Evolutionary conservation across 2,329 filamentous ascomycete genomes (phyloP).

Genomic region (Pseudocercospora cruenta): DNA sequence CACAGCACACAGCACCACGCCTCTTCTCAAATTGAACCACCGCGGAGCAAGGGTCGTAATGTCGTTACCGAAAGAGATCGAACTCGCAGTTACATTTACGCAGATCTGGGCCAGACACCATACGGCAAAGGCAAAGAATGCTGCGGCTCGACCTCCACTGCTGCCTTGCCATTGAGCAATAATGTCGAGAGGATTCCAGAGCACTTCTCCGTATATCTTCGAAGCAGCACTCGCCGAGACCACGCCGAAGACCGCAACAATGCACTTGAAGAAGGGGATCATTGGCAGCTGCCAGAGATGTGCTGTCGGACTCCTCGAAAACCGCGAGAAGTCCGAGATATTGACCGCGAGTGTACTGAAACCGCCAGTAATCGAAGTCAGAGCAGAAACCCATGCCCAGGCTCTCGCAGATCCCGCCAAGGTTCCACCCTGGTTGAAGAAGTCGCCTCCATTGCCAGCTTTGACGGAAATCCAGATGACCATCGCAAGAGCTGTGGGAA

Average conservation of each 20-base stretch:
- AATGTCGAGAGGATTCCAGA: slow-evolving; percentile 33
- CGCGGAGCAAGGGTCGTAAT: slow-evolving; percentile 54
- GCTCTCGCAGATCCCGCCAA: slow-evolving; percentile 33
- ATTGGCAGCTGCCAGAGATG: slow-evolving; percentile 24
- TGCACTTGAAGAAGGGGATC: slow-evolving; percentile 54
- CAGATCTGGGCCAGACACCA: slow-evolving; percentile 62
- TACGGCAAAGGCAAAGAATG: slow-evolving; percentile 24
- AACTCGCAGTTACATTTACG: slow-evolving; percentile 57
- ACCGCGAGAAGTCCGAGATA: slow-evolving; percentile 26
- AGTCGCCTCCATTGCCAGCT: slow-evolving; percentile 18
- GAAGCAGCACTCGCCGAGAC: slow-evolving; percentile 58
- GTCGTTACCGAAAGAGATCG: slow-evolving; percentile 57
- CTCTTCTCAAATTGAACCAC: slow-evolving; percentile 50
- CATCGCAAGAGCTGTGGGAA: slow-evolving; percentile 35
- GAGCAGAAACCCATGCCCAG: slow-evolving; percentile 44
- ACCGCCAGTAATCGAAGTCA: slow-evolving; percentile 54
- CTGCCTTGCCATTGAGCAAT: slow-evolving; percentile 20
- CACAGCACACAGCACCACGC: slow-evolving; percentile 50
- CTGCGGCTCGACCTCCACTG: slow-evolving; percentile 25
- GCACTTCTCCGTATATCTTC: slow-evolving; percentile 50
- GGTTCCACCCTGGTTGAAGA: slow-evolving; percentile 26
- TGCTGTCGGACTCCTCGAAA: slow-evolving; percentile 18
- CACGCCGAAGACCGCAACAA: slow-evolving; percentile 58
- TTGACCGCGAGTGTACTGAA: slow-evolving; percentile 57
- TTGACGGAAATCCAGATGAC: slow-evolving; percentile 33